These are phyloP conservation scores for Oryza glumipatula DNA, from an alignment of 176 grass and related monocot genomes.

Conservation along the genomic window DNA sequence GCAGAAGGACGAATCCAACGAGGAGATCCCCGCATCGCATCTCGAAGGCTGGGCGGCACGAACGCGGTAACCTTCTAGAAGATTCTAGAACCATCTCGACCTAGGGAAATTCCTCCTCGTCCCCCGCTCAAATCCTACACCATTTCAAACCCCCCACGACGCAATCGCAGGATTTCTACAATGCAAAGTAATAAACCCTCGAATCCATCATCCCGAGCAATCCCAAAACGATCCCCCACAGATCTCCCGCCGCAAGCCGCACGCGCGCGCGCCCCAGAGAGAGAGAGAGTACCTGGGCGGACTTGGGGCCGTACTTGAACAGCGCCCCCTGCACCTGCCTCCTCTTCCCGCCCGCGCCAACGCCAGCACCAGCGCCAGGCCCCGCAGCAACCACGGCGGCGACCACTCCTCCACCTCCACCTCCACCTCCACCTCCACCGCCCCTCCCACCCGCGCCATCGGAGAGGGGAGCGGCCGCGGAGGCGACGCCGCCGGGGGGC, in stretches of 20 bases:
- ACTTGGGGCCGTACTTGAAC: constrained; percentile 93
- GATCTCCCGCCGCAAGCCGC: neutral
- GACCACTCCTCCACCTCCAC: constrained; percentile 5
- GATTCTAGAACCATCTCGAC: constrained; percentile 3
- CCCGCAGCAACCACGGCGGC: neutral
- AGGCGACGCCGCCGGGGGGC: constrained; percentile 47
- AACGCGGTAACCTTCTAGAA: constrained; percentile 5
- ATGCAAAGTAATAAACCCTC: no score
- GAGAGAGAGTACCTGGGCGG: constrained; percentile 63
- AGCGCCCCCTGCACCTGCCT: constrained; percentile 70
- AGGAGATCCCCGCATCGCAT: constrained; percentile 15
- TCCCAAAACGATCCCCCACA: neutral
- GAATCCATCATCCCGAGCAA: no score
- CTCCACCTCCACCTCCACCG: constrained; percentile 1
- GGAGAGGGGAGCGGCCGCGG: constrained; percentile 39
- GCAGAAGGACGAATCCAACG: neutral
- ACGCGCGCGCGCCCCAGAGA: neutral
- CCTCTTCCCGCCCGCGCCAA: constrained; percentile 37
- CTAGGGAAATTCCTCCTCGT: neutral
- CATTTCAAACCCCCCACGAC: no score
- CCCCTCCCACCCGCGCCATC: no score
- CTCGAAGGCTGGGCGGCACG: neutral
- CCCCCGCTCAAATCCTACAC: neutral
- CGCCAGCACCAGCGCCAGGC: neutral
- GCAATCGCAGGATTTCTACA: no score